phyloP scores from a whole-genome alignment of 139 green algal genomes.

The Diplosphaera chodatii region DNA sequence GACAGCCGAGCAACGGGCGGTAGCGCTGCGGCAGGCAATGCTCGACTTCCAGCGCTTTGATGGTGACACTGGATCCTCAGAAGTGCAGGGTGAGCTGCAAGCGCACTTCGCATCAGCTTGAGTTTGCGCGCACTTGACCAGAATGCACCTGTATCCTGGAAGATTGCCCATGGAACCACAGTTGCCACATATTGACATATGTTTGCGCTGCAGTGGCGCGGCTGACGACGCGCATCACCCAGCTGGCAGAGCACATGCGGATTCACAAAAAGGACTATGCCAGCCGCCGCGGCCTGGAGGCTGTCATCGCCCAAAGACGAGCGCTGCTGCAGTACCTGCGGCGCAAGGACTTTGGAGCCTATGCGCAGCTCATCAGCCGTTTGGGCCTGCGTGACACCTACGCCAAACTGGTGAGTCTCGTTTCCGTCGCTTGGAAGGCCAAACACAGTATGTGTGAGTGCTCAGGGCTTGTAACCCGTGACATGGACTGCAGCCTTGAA shows the following conservation, averaged over 20 bases:
- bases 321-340: slow-evolving; percentile 54
- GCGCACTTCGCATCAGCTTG: too few species aligned
- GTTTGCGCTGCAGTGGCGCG: too few species aligned
- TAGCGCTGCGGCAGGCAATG: slow-evolving; percentile 7
- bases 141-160: too few species aligned
- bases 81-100: slow-evolving; percentile 43
- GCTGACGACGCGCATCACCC: slow-evolving; percentile 37
- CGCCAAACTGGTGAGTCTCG: slow-evolving; percentile 21
- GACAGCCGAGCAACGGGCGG: slow-evolving; percentile 3
- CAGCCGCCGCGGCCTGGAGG: slow-evolving; percentile 36
- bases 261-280: slow-evolving; percentile 39
- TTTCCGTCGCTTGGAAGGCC: background rate
- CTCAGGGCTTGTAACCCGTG: too few species aligned
- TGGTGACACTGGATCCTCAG: slow-evolving; percentile 44
- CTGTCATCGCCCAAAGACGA: slow-evolving; percentile 39
- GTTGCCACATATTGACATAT: too few species aligned
- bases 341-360: slow-evolving; percentile 45
- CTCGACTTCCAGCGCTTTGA: slow-evolving; percentile 37
- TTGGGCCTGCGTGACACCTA: slow-evolving; percentile 55
- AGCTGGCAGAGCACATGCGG: slow-evolving; percentile 36
- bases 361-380: slow-evolving; percentile 29
- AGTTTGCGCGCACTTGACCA: too few species aligned
- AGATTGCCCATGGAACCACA: too few species aligned
- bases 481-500: too few species aligned
- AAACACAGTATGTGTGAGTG: too few species aligned